Conservation (phyloP, 2,329 filamentous ascomycete genomes). For the Gremmenia infestans region DNA sequence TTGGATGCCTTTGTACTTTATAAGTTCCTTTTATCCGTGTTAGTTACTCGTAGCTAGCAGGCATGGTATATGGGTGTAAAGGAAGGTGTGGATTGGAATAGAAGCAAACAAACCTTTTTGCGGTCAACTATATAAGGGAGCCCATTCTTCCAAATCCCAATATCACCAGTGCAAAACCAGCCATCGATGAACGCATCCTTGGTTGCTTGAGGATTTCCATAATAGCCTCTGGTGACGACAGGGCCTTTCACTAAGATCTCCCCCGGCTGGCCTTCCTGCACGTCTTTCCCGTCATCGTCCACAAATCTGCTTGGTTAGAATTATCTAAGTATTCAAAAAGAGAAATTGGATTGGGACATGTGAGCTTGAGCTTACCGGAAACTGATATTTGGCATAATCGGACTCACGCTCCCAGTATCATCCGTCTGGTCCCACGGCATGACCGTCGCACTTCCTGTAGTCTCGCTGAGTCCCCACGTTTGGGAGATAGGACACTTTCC, state of each 20-base stretch:
- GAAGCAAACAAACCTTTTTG: slow-evolving; percentile 44
- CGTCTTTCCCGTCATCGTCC: slow-evolving; percentile 16
- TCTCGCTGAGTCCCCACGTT: slow-evolving; percentile 36
- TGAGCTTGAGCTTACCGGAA: background rate
- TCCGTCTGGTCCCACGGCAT: slow-evolving; percentile 6
- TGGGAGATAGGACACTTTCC: slow-evolving; percentile 44
- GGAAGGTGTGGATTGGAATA: slow-evolving; percentile 82
- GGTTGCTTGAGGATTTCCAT: slow-evolving; percentile 31
- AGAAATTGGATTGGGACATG: too few relatives aligned
- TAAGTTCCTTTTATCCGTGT: slow-evolving; percentile 38
- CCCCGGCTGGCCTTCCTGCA: slow-evolving; percentile 24
- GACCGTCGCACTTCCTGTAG: background rate
- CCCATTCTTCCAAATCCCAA: slow-evolving; percentile 58
- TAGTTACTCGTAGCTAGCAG: slow-evolving; percentile 18
- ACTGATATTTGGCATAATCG: slow-evolving; percentile 12
- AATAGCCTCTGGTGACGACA: slow-evolving; percentile 36
- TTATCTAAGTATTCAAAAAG: background rate
- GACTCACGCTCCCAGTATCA: slow-evolving; percentile 14
- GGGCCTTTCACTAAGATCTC: slow-evolving; percentile 24
- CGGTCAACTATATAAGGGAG: slow-evolving; percentile 55
- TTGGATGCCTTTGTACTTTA: slow-evolving; percentile 45
- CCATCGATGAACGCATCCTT: slow-evolving; percentile 33
- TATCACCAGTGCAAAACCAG: slow-evolving; percentile 96
- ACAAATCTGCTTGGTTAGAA: slow-evolving; percentile 11
- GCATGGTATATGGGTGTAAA: slow-evolving; percentile 42